Conservation (phyloP, 192 early-diverging fungal genomes). For the Coemansia aciculifera region DNA sequence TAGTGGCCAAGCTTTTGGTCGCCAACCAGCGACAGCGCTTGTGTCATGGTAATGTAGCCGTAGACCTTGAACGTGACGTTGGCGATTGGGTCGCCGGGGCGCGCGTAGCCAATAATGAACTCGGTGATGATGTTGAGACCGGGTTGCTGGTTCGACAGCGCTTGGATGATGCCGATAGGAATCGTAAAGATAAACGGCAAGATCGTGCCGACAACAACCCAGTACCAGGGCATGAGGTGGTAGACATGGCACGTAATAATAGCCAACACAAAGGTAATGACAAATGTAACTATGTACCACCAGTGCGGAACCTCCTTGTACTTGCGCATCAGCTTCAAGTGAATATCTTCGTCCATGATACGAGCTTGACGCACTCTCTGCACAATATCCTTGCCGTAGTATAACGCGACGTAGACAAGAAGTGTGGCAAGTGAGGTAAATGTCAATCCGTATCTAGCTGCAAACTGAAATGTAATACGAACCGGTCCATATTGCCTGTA, state of each 20-base stretch:
- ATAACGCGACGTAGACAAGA: slow-evolving; percentile 63
- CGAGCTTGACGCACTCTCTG: slow-evolving; percentile 61
- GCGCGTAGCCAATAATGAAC: slow-evolving; percentile 74
- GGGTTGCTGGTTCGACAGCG: slow-evolving; percentile 73
- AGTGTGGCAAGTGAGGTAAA: slow-evolving; percentile 68
- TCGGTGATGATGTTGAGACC: slow-evolving; percentile 84
- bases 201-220: slow-evolving; percentile 61
- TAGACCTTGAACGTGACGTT: slow-evolving; percentile 87
- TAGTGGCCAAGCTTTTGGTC: slow-evolving; percentile 81
- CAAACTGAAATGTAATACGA: too few relatives aligned
- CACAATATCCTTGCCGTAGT: slow-evolving; percentile 70
- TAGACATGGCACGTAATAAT: slow-evolving; percentile 52
- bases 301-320: slow-evolving; percentile 78
- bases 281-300: slow-evolving; percentile 62
- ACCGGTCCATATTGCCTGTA: too few relatives aligned
- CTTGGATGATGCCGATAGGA: slow-evolving; percentile 80
- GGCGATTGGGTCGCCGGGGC: slow-evolving; percentile 76
- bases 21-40: slow-evolving; percentile 65
- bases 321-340: slow-evolving; percentile 69
- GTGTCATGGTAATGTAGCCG: slow-evolving; percentile 73
- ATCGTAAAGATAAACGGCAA: slow-evolving; percentile 67
- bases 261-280: slow-evolving; percentile 38
- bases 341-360: slow-evolving; percentile 67
- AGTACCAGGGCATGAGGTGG: slow-evolving; percentile 67
- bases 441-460: slow-evolving; percentile 49